Conservation (phyloP, 257 asterid genomes). For the Solanum virginianum region DNA sequence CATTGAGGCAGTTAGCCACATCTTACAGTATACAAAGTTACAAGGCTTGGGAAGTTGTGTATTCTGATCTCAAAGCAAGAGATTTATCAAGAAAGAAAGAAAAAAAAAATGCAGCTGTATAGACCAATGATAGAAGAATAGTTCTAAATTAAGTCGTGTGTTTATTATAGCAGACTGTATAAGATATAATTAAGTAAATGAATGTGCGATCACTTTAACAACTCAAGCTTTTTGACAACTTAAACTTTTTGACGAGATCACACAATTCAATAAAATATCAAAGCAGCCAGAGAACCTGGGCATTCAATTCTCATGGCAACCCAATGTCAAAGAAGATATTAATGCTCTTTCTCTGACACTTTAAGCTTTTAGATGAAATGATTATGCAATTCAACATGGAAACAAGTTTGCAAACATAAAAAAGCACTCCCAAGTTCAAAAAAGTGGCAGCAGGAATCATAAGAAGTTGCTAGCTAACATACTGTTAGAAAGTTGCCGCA, state of each 20-base stretch:
- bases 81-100: background rate
- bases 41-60: background rate
- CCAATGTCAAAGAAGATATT: background rate
- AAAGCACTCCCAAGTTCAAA: background rate
- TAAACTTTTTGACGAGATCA: background rate
- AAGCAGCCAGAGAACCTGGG: background rate
- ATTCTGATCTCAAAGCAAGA: background rate
- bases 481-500: slow-evolving; percentile 68
- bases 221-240: background rate
- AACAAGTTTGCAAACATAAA: background rate
- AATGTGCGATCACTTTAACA: background rate
- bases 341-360: background rate
- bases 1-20: background rate
- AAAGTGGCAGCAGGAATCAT: background rate
- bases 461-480: background rate
- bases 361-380: background rate
- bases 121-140: background rate
- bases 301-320: background rate
- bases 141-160: background rate
- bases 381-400: background rate
- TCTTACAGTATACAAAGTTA: background rate
- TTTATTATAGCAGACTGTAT: background rate
- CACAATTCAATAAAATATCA: background rate
- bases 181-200: background rate
- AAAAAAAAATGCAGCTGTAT: background rate